phyloP scores from a whole-genome alignment of 2,329 filamentous ascomycete species.

The Proliferodiscus dingleyae region DNA sequence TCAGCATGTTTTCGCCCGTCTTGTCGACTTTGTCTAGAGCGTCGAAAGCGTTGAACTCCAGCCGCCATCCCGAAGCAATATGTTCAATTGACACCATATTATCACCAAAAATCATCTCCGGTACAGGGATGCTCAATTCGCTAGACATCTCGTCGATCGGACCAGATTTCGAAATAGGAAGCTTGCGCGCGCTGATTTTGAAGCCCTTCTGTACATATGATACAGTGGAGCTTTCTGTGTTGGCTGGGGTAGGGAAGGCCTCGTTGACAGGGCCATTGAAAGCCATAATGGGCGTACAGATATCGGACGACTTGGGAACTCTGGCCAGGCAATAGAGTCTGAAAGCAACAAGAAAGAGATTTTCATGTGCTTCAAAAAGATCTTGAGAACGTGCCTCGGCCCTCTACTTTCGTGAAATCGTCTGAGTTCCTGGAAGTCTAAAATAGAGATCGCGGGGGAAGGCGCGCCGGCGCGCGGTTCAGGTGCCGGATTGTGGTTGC shows the following conservation, averaged over 20 bases:
- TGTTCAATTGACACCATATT: conserved; percentile 78
- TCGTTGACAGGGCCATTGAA: conserved; percentile 39
- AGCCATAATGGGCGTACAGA: conserved; percentile 22
- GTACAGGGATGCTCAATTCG: conserved; percentile 77
- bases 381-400: too few species aligned
- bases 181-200: conserved; percentile 76
- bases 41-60: conserved; percentile 79
- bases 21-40: conserved; percentile 92
- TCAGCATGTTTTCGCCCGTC: conserved; percentile 83
- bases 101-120: conserved; percentile 99
- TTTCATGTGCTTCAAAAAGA: too few species aligned
- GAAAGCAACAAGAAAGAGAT: too few species aligned
- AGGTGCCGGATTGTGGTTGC: too few species aligned
- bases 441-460: too few species aligned
- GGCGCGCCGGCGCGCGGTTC: too few species aligned
- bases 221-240: conserved; percentile 50
- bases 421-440: too few species aligned
- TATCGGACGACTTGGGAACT: too few species aligned
- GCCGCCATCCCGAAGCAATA: conserved; percentile 65
- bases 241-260: conserved; percentile 48
- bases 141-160: conserved; percentile 83
- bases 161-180: conserved; percentile 87
- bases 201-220: conserved; percentile 60
- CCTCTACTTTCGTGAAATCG: too few species aligned
- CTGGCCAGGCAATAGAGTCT: too few species aligned